Evolutionary conservation across 768 basidiomycete species (phyloP).

Genomic region (Suillus discolor): DNA sequence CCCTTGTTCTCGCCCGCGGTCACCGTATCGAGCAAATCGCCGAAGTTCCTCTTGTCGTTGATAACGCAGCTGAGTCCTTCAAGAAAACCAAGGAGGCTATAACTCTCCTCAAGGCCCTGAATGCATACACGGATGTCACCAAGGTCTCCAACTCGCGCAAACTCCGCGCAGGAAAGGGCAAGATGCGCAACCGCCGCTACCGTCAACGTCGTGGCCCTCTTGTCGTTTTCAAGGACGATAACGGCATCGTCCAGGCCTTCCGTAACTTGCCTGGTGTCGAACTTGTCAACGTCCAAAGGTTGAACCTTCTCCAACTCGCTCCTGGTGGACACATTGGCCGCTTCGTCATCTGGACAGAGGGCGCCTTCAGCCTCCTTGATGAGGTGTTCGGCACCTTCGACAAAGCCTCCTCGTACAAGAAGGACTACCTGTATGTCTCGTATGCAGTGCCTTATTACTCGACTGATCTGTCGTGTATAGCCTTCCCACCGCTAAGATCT

Average conservation of each 20-base stretch:
- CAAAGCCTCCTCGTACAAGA: conserved; percentile 83
- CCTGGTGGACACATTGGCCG: conserved; percentile 99
- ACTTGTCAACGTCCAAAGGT: conserved; percentile 87
- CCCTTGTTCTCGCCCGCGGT: conserved; percentile 97
- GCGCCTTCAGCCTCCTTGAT: conserved; percentile 90
- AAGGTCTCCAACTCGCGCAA: conserved; percentile 98
- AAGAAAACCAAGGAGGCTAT: conserved; percentile 98
- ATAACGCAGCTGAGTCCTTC: conserved; percentile 79
- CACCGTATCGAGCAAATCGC: conserved; percentile 97
- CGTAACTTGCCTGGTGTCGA: conserved; percentile 99
- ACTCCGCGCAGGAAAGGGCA: conserved; percentile 96
- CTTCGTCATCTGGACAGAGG: conserved; percentile 99
- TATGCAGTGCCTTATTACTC: neutral
- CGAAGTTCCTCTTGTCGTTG: conserved; percentile 94
- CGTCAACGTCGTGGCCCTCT: conserved; percentile 97
- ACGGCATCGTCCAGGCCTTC: conserved; percentile 98
- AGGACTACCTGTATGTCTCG: conserved; percentile 74
- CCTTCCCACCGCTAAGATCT: conserved; percentile 94
- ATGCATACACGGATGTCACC: conserved; percentile 90
- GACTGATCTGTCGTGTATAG: conserved; percentile 36
- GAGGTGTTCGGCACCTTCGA: conserved; percentile 96
- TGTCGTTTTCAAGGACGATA: conserved; percentile 95
- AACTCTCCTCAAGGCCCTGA: conserved; percentile 84
- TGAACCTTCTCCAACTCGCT: conserved; percentile 98
- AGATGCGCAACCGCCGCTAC: conserved; percentile 95